phyloP scores from a whole-genome alignment of 2,329 filamentous ascomycete genomes.

The Epichloe typhina region DNA sequence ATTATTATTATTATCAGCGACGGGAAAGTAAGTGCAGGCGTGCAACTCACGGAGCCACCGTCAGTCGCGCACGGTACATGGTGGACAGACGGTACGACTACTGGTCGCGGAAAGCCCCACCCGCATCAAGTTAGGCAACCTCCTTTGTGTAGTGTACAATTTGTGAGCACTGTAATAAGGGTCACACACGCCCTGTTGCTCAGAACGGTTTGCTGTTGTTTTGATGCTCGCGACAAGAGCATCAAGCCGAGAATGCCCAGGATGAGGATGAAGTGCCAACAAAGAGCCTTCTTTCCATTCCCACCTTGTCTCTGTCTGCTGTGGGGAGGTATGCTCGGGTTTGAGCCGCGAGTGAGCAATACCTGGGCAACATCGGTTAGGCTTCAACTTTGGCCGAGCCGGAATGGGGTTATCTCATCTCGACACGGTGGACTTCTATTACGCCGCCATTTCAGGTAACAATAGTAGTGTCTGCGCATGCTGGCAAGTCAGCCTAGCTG shows the following conservation, averaged over 20 bases:
- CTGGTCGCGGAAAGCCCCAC: neutral
- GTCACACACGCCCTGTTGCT: neutral
- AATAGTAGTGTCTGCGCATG: too few species aligned
- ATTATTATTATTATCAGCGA: too few species aligned
- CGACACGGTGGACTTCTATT: neutral
- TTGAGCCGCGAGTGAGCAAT: too few species aligned
- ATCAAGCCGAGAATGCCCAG: neutral
- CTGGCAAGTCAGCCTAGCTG: neutral
- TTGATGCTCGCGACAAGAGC: neutral
- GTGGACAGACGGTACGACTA: neutral
- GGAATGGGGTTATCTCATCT: neutral
- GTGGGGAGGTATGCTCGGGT: neutral
- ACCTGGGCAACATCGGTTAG: neutral
- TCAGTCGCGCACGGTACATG: neutral
- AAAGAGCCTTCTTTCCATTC: neutral
- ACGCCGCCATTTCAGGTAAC: too few species aligned
- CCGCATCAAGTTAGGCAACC: neutral
- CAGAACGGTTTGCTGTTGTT: neutral
- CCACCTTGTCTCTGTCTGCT: neutral
- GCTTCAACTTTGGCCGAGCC: neutral
- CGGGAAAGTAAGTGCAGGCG: too few species aligned
- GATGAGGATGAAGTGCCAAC: neutral
- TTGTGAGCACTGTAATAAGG: neutral
- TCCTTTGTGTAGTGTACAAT: neutral
- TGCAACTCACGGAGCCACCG: neutral